These are phyloP conservation scores for Exophiala aquamarina DNA, from an alignment of 2,329 filamentous ascomycete species.

Conservation along the genomic window DNA sequence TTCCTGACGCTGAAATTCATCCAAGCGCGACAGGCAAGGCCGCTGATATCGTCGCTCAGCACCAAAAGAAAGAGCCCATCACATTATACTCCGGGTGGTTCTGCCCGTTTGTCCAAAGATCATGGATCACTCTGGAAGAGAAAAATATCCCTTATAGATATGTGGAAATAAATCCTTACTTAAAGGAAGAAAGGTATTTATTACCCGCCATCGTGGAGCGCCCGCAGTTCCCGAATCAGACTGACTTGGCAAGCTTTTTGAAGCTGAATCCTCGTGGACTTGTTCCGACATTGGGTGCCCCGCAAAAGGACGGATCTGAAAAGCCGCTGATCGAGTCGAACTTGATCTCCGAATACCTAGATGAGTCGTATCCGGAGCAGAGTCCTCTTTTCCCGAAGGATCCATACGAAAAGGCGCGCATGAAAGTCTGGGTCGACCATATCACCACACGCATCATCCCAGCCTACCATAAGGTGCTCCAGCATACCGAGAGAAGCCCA, in stretches of 20 bases:
- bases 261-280: slow-evolving; percentile 72
- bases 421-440: slow-evolving; percentile 73
- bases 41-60: slow-evolving; percentile 37
- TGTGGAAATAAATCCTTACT: slow-evolving; percentile 75
- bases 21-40: slow-evolving; percentile 47
- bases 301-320: slow-evolving; percentile 19
- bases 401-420: slow-evolving; percentile 64
- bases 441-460: slow-evolving; percentile 67
- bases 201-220: neutral
- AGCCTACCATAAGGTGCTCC: slow-evolving; percentile 63
- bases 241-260: slow-evolving; percentile 55
- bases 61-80: slow-evolving; percentile 36
- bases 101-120: slow-evolving; percentile 67
- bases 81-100: slow-evolving; percentile 77
- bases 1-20: slow-evolving; percentile 43
- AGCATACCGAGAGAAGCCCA: slow-evolving; percentile 41
- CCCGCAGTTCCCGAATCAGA: no score
- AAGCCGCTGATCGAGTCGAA: slow-evolving; percentile 71
- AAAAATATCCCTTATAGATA: slow-evolving; percentile 74
- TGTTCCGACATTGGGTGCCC: slow-evolving; percentile 62
- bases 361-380: slow-evolving; percentile 64
- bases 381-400: slow-evolving; percentile 59
- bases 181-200: slow-evolving; percentile 50
- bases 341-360: slow-evolving; percentile 73
- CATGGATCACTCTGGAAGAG: slow-evolving; percentile 72